Conservation (phyloP, 805 yeast genomes). For the Candida khao-thaluensis region DNA sequence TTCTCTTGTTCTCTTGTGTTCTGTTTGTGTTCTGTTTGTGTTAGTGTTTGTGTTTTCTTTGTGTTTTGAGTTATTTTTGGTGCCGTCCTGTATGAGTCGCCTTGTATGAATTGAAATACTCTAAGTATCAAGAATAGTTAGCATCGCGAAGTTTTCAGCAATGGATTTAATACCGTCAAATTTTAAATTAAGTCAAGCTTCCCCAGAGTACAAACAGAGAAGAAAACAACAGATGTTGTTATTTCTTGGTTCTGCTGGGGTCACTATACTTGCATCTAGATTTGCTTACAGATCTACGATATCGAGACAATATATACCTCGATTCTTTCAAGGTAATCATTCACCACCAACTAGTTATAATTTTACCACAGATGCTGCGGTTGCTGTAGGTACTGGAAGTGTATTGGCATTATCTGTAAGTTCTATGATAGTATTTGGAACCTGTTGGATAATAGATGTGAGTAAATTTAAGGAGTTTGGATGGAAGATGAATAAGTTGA, state of each 20-base stretch:
- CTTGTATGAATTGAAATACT: too few species aligned
- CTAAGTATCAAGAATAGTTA: too few species aligned
- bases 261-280: slow-evolving; percentile 70
- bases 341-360: slow-evolving; percentile 76
- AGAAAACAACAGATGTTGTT: slow-evolving; percentile 69
- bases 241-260: slow-evolving; percentile 70
- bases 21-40: too few species aligned
- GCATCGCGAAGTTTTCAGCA: too few species aligned
- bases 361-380: slow-evolving; percentile 77
- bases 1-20: too few species aligned
- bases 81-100: too few species aligned
- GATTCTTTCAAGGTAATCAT: slow-evolving; percentile 79
- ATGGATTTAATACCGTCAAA: slow-evolving; percentile 6
- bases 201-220: slow-evolving; percentile 54
- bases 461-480: slow-evolving; percentile 70
- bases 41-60: too few species aligned
- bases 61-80: too few species aligned
- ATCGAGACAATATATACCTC: slow-evolving; percentile 71
- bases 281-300: slow-evolving; percentile 73
- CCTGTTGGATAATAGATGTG: slow-evolving; percentile 79
- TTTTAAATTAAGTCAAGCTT: slow-evolving; percentile 36
- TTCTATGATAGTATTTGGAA: slow-evolving; percentile 70
- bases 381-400: slow-evolving; percentile 82
- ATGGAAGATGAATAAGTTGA: slow-evolving; percentile 54
- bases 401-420: slow-evolving; percentile 69